Percentiles rank a stretch among this genome's conserved stretches.
These are phyloP conservation scores for Nicotiana noctiflora DNA, from an alignment of 257 asterid species.

Conservation along the genomic window DNA sequence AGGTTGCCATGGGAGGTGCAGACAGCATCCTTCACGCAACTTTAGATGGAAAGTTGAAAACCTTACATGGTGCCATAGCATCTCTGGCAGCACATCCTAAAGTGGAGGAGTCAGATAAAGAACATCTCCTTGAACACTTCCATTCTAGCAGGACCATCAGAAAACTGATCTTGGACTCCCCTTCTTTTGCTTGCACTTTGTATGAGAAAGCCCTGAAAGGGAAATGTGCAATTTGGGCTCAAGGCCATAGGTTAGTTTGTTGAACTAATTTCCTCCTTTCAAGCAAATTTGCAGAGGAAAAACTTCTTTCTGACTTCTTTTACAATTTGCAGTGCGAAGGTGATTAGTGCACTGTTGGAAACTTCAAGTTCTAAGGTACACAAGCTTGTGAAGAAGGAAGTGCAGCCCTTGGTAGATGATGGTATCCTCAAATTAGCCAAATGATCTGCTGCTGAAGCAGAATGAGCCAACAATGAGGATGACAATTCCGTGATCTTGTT, in stretches of 20 bases:
- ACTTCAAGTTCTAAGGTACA: constrained; percentile 40
- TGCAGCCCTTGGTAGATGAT: constrained; percentile 54
- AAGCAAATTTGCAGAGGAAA: not conserved
- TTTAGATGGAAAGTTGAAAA: constrained; percentile 47
- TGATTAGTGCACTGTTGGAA: constrained; percentile 54
- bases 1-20: constrained; percentile 78
- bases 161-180: constrained; percentile 70
- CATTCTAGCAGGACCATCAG: constrained; percentile 79
- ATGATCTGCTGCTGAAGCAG: constrained; percentile 21
- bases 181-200: constrained; percentile 58
- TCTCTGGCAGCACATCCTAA: constrained; percentile 59
- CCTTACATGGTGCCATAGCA: constrained; percentile 53
- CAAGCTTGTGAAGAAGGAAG: constrained; percentile 51
- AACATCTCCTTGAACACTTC: constrained; percentile 67
- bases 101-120: constrained; percentile 39
- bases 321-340: constrained; percentile 44
- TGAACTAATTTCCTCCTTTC: not conserved
- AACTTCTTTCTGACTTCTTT: constrained; percentile 1
- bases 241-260: constrained; percentile 71
- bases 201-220: constrained; percentile 81
- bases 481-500: not conserved
- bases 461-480: constrained; percentile 3
- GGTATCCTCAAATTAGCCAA: constrained; percentile 48
- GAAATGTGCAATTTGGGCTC: constrained; percentile 54
- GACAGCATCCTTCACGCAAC: constrained; percentile 59